phyloP scores from a whole-genome alignment of 2,329 filamentous ascomycete genomes.

The Hymenoscyphus occultus region DNA sequence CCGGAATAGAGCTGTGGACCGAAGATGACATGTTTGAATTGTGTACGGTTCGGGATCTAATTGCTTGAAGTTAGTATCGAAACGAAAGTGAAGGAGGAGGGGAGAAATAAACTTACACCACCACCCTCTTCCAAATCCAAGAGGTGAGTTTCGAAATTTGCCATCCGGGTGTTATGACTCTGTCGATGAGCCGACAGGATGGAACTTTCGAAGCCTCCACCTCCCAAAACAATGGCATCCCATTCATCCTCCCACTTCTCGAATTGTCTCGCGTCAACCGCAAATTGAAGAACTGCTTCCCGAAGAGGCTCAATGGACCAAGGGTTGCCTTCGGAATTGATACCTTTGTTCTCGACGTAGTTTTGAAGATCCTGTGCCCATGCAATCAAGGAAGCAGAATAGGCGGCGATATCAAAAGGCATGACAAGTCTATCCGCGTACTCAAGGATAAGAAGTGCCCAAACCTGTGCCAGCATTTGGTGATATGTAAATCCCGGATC shows the following conservation, averaged over 20 bases:
- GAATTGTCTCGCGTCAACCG: conserved; percentile 60
- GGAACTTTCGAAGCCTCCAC: conserved; percentile 73
- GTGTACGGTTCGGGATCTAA: conserved; percentile 78
- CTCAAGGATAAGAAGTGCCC: conserved; percentile 80
- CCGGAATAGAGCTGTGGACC: conserved; percentile 77
- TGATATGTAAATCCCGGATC: conserved; percentile 86
- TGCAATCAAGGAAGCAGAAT: conserved; percentile 60
- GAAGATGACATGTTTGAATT: conserved; percentile 92
- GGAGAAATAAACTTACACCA: conserved; percentile 60
- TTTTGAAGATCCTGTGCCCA: conserved; percentile 67
- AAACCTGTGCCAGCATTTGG: conserved; percentile 71
- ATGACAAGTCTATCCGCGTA: conserved; percentile 77
- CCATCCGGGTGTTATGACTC: conserved; percentile 76
- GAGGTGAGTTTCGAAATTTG: conserved; percentile 76
- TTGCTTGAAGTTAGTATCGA: conserved; percentile 18
- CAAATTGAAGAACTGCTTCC: conserved; percentile 61
- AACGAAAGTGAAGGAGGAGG: conserved; percentile 4
- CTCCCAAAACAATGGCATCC: conserved; percentile 67
- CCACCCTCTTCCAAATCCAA: conserved; percentile 70
- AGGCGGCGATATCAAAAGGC: conserved; percentile 75
- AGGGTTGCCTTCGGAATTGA: conserved; percentile 46
- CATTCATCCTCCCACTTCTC: conserved; percentile 74
- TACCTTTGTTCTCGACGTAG: conserved; percentile 59
- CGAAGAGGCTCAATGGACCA: conserved; percentile 50
- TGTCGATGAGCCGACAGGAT: conserved; percentile 65